Evolutionary conservation across 176 grass and related monocot species (phyloP).

Genomic region (Panicum miliaceum): DNA sequence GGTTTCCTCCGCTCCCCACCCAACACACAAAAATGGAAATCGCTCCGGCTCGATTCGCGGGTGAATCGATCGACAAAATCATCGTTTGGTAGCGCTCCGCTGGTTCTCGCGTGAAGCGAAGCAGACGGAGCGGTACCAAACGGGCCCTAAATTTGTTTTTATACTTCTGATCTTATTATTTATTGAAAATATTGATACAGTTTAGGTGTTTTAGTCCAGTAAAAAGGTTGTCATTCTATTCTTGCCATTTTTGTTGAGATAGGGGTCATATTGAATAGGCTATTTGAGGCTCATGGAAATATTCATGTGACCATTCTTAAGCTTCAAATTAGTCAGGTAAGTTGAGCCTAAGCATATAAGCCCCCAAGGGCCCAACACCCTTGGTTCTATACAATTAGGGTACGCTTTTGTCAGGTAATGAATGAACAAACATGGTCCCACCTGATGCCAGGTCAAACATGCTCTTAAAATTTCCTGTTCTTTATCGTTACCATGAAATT

Average conservation of each 20-base stretch:
- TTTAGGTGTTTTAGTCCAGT: not conserved
- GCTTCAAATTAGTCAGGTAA: slow-evolving; percentile 16
- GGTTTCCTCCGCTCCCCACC: too few species aligned
- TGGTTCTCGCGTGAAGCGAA: too few species aligned
- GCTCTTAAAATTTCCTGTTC: not conserved
- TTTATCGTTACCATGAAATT: not conserved
- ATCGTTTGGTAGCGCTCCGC: too few species aligned
- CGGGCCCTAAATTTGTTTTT: not conserved
- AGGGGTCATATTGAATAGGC: not conserved
- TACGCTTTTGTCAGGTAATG: not conserved
- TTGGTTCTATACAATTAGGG: not conserved
- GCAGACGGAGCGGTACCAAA: too few species aligned
- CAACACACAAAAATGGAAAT: too few species aligned
- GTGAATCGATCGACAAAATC: too few species aligned
- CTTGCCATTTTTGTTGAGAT: slow-evolving; percentile 2
- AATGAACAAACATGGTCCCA: not conserved
- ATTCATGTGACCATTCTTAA: not conserved
- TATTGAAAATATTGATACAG: not conserved
- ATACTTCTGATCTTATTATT: not conserved
- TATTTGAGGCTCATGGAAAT: not conserved
- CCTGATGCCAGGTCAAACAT: not conserved
- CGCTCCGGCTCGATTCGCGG: too few species aligned
- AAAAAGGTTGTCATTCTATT: not conserved
- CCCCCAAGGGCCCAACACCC: not conserved
- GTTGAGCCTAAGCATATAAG: not conserved